These are phyloP conservation scores for Magnaporthales sp. DNA, from an alignment of 2,329 filamentous ascomycete species.

Conservation along the genomic window DNA sequence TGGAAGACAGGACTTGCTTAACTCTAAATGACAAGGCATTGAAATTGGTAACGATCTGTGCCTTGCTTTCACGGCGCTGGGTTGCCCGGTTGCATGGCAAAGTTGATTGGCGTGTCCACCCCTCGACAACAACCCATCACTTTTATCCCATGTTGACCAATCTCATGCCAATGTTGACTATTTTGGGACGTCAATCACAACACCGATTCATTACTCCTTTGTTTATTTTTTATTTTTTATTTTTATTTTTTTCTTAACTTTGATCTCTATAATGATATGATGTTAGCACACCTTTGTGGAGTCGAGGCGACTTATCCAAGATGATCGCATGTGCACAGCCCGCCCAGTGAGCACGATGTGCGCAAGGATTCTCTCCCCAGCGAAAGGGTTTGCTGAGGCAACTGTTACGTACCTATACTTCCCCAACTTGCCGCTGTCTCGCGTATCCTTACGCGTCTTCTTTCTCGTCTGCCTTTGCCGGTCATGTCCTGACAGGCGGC, in stretches of 20 bases:
- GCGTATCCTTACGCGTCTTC: neutral
- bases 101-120: neutral
- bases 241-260: too few species aligned
- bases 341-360: too few species aligned
- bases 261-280: too few species aligned
- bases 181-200: neutral
- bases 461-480: neutral
- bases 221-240: too few species aligned
- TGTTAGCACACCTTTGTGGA: too few species aligned
- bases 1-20: neutral
- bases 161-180: neutral
- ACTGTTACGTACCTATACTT: too few species aligned
- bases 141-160: neutral
- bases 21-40: neutral
- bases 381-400: too few species aligned
- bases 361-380: too few species aligned
- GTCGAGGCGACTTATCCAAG: too few species aligned
- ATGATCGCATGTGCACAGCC: too few species aligned
- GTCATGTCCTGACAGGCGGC: neutral
- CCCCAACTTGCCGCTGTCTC: neutral
- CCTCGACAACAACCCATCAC: neutral
- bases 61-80: neutral
- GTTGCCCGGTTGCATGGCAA: neutral
- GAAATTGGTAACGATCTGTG: neutral
- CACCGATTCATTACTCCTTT: neutral